Percentiles rank a stretch among this genome's conserved stretches.
phyloP scores from a whole-genome alignment of 768 basidiomycete genomes.

The Mycena filopes region DNA sequence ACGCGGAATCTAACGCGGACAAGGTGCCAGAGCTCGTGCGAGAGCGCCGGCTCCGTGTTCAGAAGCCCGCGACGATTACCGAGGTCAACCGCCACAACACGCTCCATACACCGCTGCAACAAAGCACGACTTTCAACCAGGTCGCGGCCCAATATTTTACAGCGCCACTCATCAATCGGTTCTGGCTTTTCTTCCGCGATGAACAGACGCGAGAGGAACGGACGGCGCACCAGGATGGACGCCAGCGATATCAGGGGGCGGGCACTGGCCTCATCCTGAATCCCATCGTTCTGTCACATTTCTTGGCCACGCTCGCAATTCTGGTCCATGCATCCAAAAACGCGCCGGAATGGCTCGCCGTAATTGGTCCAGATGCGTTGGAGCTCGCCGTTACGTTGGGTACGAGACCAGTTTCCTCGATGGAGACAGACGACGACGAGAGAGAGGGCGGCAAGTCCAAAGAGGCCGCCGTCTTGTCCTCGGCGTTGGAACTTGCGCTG shows the following conservation, averaged over 20 bases:
- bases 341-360: conserved; percentile 81
- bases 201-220: conserved; percentile 81
- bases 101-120: conserved; percentile 19
- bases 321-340: conserved; percentile 86
- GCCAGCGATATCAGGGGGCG: conserved; percentile 72
- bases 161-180: conserved; percentile 90
- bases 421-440: conserved; percentile 45
- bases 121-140: conserved; percentile 62
- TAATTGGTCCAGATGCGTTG: conserved; percentile 84
- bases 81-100: conserved; percentile 47
- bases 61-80: conserved; percentile 55
- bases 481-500: conserved; percentile 82
- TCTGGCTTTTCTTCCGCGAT: conserved; percentile 94
- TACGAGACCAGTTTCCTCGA: conserved; percentile 65
- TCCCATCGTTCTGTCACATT: conserved; percentile 79
- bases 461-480: conserved; percentile 79
- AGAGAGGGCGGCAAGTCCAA: conserved; percentile 47
- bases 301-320: conserved; percentile 79
- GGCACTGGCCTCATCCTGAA: conserved; percentile 88
- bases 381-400: conserved; percentile 88
- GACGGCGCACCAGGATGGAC: conserved; percentile 64
- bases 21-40: conserved; percentile 72
- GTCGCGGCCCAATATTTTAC: conserved; percentile 91
- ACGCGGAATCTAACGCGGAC: conserved; percentile 62
- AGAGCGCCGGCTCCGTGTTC: conserved; percentile 79